phyloP scores from a whole-genome alignment of 2,329 filamentous ascomycete genomes.

The Aspergillus ochraceoroseus region DNA sequence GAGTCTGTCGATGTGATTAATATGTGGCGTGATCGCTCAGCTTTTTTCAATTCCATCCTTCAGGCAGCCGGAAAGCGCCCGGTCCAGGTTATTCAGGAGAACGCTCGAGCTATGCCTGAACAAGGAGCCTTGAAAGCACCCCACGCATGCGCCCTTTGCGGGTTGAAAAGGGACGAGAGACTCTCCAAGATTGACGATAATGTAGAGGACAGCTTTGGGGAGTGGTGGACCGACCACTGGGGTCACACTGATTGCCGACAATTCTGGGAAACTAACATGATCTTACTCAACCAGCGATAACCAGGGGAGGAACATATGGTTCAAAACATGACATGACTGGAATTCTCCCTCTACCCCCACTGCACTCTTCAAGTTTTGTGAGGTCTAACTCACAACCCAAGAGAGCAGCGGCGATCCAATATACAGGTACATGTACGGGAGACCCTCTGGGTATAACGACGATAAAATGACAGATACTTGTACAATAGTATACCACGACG shows the following conservation, averaged over 20 bases:
- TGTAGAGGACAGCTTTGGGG: constrained; percentile 85
- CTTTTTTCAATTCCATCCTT: constrained; percentile 63
- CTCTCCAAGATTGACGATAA: constrained; percentile 68
- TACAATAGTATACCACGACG: too few relatives aligned
- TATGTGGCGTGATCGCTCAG: constrained; percentile 70
- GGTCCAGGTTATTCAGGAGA: constrained; percentile 67
- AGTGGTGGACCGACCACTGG: constrained; percentile 95
- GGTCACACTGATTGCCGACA: constrained; percentile 72
- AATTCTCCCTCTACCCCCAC: too few relatives aligned
- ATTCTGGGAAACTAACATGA: constrained; percentile 79
- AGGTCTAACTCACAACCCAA: too few relatives aligned
- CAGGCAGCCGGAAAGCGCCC: constrained; percentile 36
- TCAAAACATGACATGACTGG: too few relatives aligned
- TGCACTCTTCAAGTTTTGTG: too few relatives aligned
- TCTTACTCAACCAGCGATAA: constrained; percentile 62
- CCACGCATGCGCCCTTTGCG: constrained; percentile 78
- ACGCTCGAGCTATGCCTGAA: constrained; percentile 62
- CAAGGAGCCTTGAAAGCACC: constrained; percentile 68
- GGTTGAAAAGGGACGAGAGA: constrained; percentile 80
- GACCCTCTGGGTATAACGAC: too few relatives aligned
- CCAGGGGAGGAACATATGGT: constrained; percentile 2
- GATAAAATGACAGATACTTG: too few relatives aligned
- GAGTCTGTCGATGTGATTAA: constrained; percentile 73
- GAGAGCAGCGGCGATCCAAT: too few relatives aligned
- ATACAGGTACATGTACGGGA: too few relatives aligned